Percentiles rank a stretch among this genome's conserved stretches.
These are phyloP conservation scores for Phytophthora cryptogea DNA, from an alignment of 352 stramenopile species.

Conservation along the genomic window DNA sequence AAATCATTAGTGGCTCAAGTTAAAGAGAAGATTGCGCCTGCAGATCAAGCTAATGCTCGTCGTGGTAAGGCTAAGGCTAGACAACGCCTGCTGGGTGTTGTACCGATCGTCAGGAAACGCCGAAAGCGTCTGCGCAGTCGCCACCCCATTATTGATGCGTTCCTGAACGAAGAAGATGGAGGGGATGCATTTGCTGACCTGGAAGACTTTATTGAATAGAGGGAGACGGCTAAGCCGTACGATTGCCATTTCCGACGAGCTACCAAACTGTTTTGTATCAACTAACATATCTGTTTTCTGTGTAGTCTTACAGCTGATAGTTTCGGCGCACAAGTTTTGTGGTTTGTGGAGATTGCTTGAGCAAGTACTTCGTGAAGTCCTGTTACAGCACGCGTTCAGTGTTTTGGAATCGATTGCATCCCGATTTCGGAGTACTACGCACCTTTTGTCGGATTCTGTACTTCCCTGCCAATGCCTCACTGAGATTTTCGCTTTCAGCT, in stretches of 20 bases:
- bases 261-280: conserved; percentile 7
- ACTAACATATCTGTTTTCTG: conserved; percentile 9
- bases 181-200: conserved; percentile 72
- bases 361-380: conserved; percentile 53
- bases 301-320: conserved; percentile 39
- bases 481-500: conserved; percentile 33
- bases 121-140: conserved; percentile 62
- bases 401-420: conserved; percentile 4
- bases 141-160: conserved; percentile 79
- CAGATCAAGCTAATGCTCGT: conserved; percentile 6
- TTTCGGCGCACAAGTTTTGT: conserved; percentile 43
- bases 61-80: conserved; percentile 28
- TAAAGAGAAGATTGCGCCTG: conserved; percentile 43
- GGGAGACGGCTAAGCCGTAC: not conserved
- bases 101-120: conserved; percentile 61
- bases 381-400: conserved; percentile 12
- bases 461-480: conserved; percentile 38
- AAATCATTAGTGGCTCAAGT: conserved; percentile 43
- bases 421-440: not conserved
- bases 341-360: conserved; percentile 33
- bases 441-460: conserved; percentile 59
- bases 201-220: conserved; percentile 81
- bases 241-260: conserved; percentile 1
- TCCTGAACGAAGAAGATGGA: conserved; percentile 71
- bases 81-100: conserved; percentile 49